These are phyloP conservation scores for Barnettozyma californica DNA, from an alignment of 805 yeast species.

Conservation along the genomic window DNA sequence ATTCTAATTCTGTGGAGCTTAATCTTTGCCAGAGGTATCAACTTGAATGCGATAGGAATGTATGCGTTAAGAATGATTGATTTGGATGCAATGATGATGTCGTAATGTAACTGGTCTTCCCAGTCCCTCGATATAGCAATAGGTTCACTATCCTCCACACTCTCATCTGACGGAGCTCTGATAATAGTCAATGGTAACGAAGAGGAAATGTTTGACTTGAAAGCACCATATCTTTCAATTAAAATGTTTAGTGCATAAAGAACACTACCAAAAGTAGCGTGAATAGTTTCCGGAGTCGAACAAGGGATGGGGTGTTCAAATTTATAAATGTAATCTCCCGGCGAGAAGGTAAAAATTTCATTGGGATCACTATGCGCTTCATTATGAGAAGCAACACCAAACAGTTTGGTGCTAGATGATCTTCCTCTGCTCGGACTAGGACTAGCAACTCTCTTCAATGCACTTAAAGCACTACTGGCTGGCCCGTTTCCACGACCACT, in stretches of 20 bases:
- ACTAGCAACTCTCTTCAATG: conserved; percentile 23
- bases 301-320: conserved; percentile 87
- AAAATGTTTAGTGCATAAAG: conserved; percentile 62
- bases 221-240: conserved; percentile 77
- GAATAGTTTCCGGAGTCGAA: conserved; percentile 73
- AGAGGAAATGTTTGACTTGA: conserved; percentile 70
- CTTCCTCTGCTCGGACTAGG: conserved; percentile 21
- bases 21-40: conserved; percentile 82
- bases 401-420: conserved; percentile 11
- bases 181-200: conserved; percentile 59
- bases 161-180: conserved; percentile 70
- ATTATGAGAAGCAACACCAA: conserved; percentile 3
- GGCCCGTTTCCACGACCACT: neutral
- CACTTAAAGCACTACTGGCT: conserved; percentile 17
- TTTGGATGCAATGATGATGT: conserved; percentile 86
- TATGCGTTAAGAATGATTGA: conserved; percentile 78
- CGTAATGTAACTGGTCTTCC: conserved; percentile 90
- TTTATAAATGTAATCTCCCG: conserved; percentile 90
- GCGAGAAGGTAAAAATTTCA: conserved; percentile 46
- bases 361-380: conserved; percentile 2
- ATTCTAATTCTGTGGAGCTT: conserved; percentile 81
- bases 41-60: conserved; percentile 76
- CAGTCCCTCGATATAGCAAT: conserved; percentile 86
- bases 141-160: conserved; percentile 88
- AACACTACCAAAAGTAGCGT: conserved; percentile 79